These are phyloP conservation scores for Phyllosticta paracitricarpa DNA, from an alignment of 2,329 filamentous ascomycete species.

Conservation along the genomic window DNA sequence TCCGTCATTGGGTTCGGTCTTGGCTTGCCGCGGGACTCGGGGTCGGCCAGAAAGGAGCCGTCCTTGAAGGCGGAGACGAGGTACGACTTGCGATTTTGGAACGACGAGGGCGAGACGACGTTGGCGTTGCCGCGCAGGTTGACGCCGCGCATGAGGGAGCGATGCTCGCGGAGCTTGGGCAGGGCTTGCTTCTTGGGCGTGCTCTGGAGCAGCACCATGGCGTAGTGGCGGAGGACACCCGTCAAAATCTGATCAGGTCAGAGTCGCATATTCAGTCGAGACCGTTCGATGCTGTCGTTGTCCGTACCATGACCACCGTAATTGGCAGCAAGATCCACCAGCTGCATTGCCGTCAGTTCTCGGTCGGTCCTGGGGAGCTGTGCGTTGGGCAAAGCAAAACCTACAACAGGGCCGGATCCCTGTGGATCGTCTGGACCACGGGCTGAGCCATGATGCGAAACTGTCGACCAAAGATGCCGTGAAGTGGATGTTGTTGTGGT, in stretches of 20 bases:
- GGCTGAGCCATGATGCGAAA: constrained; percentile 63
- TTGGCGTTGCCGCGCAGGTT: constrained; percentile 75
- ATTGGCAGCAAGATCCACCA: constrained; percentile 99
- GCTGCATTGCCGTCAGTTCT: constrained; percentile 39
- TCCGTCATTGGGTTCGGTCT: constrained; percentile 91
- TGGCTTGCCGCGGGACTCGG: constrained; percentile 74
- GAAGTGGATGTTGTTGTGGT: background rate
- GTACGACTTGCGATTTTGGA: constrained; percentile 69
- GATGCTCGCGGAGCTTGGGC: constrained; percentile 70
- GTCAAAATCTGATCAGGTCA: constrained; percentile 54
- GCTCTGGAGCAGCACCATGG: constrained; percentile 77
- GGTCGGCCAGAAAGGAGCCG: constrained; percentile 82
- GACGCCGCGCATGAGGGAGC: constrained; percentile 72
- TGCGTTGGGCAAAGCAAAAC: constrained; percentile 24
- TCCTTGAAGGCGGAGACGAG: constrained; percentile 74
- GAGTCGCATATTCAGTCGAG: constrained; percentile 4
- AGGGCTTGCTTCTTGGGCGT: constrained; percentile 74
- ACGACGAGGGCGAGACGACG: constrained; percentile 66
- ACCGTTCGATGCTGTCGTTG: background rate
- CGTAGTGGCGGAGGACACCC: constrained; percentile 92
- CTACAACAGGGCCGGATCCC: constrained; percentile 97
- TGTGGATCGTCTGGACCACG: constrained; percentile 86
- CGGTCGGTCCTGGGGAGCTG: background rate
- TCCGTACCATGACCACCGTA: constrained; percentile 80
- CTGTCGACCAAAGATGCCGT: background rate